Evolutionary conservation across 441 rosid species (phyloP), one percentile per base, ranked within the genome.

Genomic region (Dalechampia spathulata): DNA sequence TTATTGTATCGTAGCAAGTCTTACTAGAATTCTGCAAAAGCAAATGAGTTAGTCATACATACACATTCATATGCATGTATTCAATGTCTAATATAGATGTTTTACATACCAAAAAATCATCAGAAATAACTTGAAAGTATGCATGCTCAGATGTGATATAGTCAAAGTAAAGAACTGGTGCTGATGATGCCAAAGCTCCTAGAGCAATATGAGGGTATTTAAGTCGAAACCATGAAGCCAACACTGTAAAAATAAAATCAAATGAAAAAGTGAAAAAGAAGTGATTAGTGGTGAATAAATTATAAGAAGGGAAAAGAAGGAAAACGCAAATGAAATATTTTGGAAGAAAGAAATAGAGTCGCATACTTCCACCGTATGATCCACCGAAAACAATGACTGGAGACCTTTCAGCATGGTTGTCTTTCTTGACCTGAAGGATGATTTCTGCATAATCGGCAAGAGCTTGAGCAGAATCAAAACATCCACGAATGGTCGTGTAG

Each of bases 281-380:
- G n/a, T n/a, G n/a, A n/a, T n/a, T n/a, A n/a, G n/a, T n/a, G n/a
- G n/a, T n/a, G n/a, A n/a, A n/a, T n/a, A n/a, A n/a, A n/a, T n/a
- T n/a, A n/a, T n/a, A n/a, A n/a, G n/a, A n/a, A n/a, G n/a, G n/a
- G n/a, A n/a, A n/a, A n/a, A n/a, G n/a, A n/a, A n/a, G n/a, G n/a
- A n/a, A n/a, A n/a, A n/a, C n/a, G n/a, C n/a, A n/a, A n/a, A n/a
- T n/a, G n/a, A n/a, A n/a, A n/a, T n/a, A n/a, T n/a, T n/a, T n/a
- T n/a, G n/a, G n/a, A 30, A 30, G 8, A 30, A 30, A 30, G 8
- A 21, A 44, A 14, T 41, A 45, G 13, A 36, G 5, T 12, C 19
- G 62, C 78, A 61, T 84, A 87, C 96, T 84, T 84, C 90, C 92
- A 9, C 92, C 90, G 7, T 87, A 87, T 13, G 90, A 87, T 66